phyloP scores from a whole-genome alignment of 352 stramenopile genomes.

The Phytophthora capsici region DNA sequence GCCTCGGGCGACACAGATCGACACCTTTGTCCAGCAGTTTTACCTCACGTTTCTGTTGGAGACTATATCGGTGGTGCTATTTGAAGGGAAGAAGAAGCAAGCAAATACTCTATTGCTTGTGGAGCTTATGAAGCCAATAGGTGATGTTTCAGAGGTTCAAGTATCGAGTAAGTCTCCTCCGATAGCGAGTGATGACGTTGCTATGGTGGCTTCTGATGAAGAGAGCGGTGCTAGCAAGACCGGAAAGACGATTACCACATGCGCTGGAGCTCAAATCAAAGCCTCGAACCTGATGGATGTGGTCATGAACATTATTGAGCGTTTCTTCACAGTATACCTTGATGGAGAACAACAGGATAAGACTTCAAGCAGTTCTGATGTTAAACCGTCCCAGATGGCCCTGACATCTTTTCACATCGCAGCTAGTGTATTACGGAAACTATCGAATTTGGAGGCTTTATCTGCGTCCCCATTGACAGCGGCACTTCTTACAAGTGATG shows the following conservation, averaged over 20 bases:
- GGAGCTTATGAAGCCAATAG: conserved; percentile 60
- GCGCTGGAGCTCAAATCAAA: conserved; percentile 36
- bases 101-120: conserved; percentile 75
- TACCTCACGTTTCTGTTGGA: conserved; percentile 83
- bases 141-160: conserved; percentile 23
- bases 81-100: conserved; percentile 82
- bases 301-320: conserved; percentile 59
- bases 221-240: conserved; percentile 7
- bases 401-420: conserved; percentile 74
- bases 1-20: conserved; percentile 48
- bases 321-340: conserved; percentile 41
- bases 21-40: conserved; percentile 75
- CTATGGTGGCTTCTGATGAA: conserved; percentile 27
- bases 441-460: conserved; percentile 75
- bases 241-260: conserved; percentile 36
- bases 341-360: conserved; percentile 20
- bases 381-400: conserved; percentile 58
- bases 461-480: conserved; percentile 68
- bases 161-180: conserved; percentile 1
- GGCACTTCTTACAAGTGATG: conserved; percentile 63
- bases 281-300: conserved; percentile 58
- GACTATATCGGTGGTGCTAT: conserved; percentile 74
- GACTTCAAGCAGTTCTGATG: not conserved
- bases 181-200: conserved; percentile 34
- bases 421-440: conserved; percentile 58